Evolutionary conservation across 208 protist genomes (phyloP), one percentile per base, ranked within the genome.

Genomic region (Trypanosoma avium): DNA sequence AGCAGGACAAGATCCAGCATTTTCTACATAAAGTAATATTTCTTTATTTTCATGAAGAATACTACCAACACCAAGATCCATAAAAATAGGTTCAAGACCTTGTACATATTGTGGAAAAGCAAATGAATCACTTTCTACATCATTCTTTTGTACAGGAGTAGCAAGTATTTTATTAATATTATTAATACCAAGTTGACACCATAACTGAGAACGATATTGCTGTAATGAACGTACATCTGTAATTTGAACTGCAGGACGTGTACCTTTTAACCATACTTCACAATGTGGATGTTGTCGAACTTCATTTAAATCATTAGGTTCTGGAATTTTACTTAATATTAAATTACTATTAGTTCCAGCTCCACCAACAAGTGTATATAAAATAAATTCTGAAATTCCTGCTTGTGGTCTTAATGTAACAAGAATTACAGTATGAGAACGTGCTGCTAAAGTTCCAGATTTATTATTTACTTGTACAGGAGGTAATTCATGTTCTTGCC

Each of bases 371-470:
- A 91, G 49, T 17, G 63, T 81, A 56, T 94, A 97, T 17, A 97
- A 62, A 27, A 88, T 62, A 57, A 89, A 96, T 62, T 88, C 77
- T 21, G 85, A 86, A 26, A 82, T 38, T 9, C 88, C 90, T 9
- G 76, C 78, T 22, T 70, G 60, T 4, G 70, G 70, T 38, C 79
- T 73, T 22, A 92, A 74, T 0, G 85, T 82, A 26, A 90, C 77
- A 36, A 87, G 77, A 61, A 97, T 85, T 8, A 80, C 76, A 21
- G 81, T 77, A 76, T 97, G 90, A n/a, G 93, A 82, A 45, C 93
- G 86, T 19, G 86, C 91, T 12, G 86, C 82, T 29, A 97, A 52
- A 46, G 78, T 63, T 22, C 90, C 89, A 17, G 52, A 45, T 27
- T 75, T 69, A 59, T 90, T 91, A 32, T 53, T 67, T 15, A 73